Conservation (phyloP, 495 filamentous ascomycete species). For the Pyrenula aspistea region DNA sequence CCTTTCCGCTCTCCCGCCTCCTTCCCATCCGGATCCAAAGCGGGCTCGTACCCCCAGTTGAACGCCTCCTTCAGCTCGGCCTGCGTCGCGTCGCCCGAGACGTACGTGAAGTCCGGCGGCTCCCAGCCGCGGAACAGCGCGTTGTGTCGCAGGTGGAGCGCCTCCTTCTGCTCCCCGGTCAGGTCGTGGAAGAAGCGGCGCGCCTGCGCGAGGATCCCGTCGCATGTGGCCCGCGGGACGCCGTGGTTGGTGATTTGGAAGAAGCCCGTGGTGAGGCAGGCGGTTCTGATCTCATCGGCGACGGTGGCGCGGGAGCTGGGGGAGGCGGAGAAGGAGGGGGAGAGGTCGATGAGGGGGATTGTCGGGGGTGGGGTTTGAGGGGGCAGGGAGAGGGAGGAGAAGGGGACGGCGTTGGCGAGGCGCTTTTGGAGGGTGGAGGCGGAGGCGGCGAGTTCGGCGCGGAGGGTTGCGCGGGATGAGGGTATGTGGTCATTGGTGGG, state of each 20-base stretch:
- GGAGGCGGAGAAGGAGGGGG: conserved; percentile 1
- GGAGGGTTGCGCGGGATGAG: background rate
- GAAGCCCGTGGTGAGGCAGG: conserved; percentile 22
- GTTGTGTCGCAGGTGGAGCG: background rate
- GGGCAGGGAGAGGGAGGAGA: conserved; percentile 2
- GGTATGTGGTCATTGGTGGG: background rate
- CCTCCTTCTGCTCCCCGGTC: background rate
- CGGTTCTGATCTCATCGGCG: conserved; percentile 12
- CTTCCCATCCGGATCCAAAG: background rate
- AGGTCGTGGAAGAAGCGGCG: background rate
- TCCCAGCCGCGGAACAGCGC: background rate
- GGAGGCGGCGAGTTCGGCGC: conserved; percentile 8
- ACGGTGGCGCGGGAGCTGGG: conserved; percentile 1
- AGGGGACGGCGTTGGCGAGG: conserved; percentile 6
- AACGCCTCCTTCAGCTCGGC: background rate
- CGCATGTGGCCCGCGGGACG: conserved; percentile 4
- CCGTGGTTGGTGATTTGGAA: conserved; percentile 23
- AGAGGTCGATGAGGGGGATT: background rate
- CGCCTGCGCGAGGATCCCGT: background rate
- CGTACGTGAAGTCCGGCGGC: background rate
- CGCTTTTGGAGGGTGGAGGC: conserved; percentile 7
- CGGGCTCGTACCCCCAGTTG: background rate
- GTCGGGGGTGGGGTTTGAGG: background rate
- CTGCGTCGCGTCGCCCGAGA: background rate
- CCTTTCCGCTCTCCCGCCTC: background rate